Evolutionary conservation across 2,329 filamentous ascomycete species (phyloP), one percentile per base, ranked within the genome.

Genomic region (Didymellaceae sp.): DNA sequence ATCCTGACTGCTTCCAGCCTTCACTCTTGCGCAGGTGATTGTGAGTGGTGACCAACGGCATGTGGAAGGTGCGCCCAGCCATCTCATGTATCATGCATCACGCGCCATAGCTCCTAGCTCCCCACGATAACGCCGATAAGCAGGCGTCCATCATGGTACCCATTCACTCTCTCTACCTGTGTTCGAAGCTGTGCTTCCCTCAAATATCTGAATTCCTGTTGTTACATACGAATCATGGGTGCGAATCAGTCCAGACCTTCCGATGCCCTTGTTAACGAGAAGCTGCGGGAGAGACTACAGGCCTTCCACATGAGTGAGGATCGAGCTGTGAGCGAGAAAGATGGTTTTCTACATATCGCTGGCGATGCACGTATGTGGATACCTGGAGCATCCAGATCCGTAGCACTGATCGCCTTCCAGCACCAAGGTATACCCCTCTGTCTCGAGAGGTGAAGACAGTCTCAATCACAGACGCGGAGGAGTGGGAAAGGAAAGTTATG

Each of bases 401-500:
- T n/a, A n/a, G 11, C 4, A 43, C 53, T 49, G 31, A 55, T 39
- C 13, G 8, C 20, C 10, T 28, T 37, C 6, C 41, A 71, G 67
- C 61, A 9, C 65, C 66, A 6, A 59, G 34, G 26, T 67, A 66
- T 35, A 60, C 65, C 8, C 66, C 65, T 10, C 46, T 52, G 57
- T 58, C 62, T 42, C 59, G 67, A 48, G 52, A 67, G 39, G 60
- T 54, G 25, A 63, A 57, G 72, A 45, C 75, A 41, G 55, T 90
- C 3, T 80, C 80, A 1, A 68, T 84, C 10, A 67, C 77, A 10
- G 71, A 79, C 5, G 75, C 85, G 9, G 72, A 78, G 50, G 69
- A 80, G 38, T 88, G 86, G 85, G 83, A 88, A 72, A 77, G 79
- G 39, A 75, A 80, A 59, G 74, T 89, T 25, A 77, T 90, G 55